Evolutionary conservation across 2,329 filamentous ascomycete species (phyloP).

Genomic region (Ampelomyces quisqualis): DNA sequence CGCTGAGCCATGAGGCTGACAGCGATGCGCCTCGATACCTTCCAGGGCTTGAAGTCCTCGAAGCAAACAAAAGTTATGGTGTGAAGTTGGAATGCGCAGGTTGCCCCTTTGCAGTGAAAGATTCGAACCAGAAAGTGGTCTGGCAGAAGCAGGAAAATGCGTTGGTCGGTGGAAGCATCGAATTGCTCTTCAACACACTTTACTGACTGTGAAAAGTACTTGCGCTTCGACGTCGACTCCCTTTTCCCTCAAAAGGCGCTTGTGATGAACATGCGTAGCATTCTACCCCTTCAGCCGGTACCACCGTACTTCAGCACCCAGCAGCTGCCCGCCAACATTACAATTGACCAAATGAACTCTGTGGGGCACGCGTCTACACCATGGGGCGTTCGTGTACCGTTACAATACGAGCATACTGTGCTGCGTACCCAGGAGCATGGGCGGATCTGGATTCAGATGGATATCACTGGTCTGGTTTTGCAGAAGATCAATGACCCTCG

Average conservation of each 20-base stretch:
- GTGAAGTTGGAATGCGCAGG: slow-evolving; percentile 33
- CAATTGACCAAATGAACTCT: slow-evolving; percentile 7
- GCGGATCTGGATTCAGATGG: slow-evolving; percentile 30
- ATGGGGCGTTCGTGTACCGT: slow-evolving; percentile 13
- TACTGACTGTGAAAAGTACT: slow-evolving; percentile 13
- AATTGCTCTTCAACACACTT: background rate
- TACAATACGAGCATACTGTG: slow-evolving; percentile 30
- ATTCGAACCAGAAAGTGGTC: slow-evolving; percentile 2
- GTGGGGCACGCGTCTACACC: slow-evolving; percentile 8
- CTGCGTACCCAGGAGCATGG: slow-evolving; percentile 16
- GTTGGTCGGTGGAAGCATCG: slow-evolving; percentile 23
- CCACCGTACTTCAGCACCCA: slow-evolving; percentile 24
- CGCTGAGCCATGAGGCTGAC: no score
- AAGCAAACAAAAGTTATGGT: slow-evolving; percentile 25
- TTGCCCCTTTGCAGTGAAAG: slow-evolving; percentile 26
- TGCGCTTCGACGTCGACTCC: slow-evolving; percentile 26
- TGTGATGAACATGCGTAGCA: slow-evolving; percentile 23
- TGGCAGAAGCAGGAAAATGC: slow-evolving; percentile 28
- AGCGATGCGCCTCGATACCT: no score
- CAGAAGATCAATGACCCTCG: slow-evolving; percentile 1
- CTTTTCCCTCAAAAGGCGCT: slow-evolving; percentile 6
- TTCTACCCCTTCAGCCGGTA: slow-evolving; percentile 26
- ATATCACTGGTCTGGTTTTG: slow-evolving; percentile 22
- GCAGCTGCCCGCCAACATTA: slow-evolving; percentile 23
- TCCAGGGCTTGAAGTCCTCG: slow-evolving; percentile 18